Percentiles rank a stretch among this genome's conserved stretches.
phyloP scores from a whole-genome alignment of 257 asterid genomes.

The Lycium barbarum region DNA sequence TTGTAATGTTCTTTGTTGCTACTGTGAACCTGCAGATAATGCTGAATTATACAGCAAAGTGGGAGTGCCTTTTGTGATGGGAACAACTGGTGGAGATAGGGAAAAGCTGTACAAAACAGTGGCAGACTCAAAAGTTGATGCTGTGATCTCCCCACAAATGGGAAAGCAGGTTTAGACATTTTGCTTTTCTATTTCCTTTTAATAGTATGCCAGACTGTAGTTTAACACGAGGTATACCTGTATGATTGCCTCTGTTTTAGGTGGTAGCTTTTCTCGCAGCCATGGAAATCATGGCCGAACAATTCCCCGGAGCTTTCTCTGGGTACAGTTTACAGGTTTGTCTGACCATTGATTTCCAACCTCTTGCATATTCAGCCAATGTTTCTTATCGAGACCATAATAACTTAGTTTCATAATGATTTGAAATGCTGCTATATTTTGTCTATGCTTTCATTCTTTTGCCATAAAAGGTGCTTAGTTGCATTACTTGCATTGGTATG shows the following conservation, averaged over 20 bases:
- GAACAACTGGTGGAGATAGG: constrained; percentile 99
- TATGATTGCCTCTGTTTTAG: constrained; percentile 44
- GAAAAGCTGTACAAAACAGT: constrained; percentile 78
- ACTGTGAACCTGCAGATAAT: constrained; percentile 55
- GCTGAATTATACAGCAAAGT: constrained; percentile 86
- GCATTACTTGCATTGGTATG: not conserved
- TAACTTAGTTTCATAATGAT: not conserved
- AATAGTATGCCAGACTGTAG: not conserved
- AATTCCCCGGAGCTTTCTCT: constrained; percentile 96
- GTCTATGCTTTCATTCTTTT: not conserved
- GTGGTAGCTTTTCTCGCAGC: constrained; percentile 98
- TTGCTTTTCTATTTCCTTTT: not conserved
- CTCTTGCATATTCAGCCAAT: constrained; percentile 1
- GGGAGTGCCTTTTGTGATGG: constrained; percentile 97
- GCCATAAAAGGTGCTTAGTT: not conserved
- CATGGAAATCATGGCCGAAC: constrained; percentile 88
- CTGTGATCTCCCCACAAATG: constrained; percentile 99
- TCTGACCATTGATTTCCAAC: not conserved
- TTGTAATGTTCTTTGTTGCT: constrained; percentile 11
- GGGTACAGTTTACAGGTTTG: constrained; percentile 82
- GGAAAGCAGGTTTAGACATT: constrained; percentile 81
- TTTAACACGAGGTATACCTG: constrained; percentile 22
- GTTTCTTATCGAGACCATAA: not conserved
- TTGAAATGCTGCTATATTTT: not conserved
- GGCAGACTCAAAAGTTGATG: constrained; percentile 71